phyloP scores from a whole-genome alignment of 225 moss, liverwort and hornwort genomes.

The Thuidium tamariscinum region DNA sequence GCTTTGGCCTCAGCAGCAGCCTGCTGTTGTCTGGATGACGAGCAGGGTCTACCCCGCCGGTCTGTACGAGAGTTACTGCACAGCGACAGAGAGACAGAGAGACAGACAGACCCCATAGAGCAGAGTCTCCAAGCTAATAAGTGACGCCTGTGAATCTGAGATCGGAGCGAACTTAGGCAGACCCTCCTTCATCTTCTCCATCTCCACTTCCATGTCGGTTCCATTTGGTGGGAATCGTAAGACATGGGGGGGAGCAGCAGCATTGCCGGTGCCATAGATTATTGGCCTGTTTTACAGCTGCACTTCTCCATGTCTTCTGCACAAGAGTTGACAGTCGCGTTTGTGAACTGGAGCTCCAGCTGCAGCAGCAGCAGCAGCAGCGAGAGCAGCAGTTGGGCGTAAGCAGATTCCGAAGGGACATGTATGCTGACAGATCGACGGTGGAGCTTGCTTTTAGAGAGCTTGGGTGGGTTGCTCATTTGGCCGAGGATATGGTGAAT shows the following conservation, averaged over 20 bases:
- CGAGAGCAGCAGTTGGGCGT: not conserved
- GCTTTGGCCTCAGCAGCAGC: not conserved
- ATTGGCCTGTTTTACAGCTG: not conserved
- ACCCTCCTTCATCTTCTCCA: not conserved
- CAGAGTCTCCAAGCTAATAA: constrained; percentile 18
- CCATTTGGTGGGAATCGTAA: not conserved
- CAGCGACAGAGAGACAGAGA: not conserved
- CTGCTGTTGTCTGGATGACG: not conserved
- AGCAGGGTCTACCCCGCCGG: not conserved
- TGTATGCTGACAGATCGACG: not conserved
- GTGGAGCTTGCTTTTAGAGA: not conserved
- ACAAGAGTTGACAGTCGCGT: not conserved
- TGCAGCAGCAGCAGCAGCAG: not conserved
- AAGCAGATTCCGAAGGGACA: not conserved
- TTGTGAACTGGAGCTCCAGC: not conserved
- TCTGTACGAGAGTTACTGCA: constrained; percentile 8
- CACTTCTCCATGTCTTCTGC: not conserved
- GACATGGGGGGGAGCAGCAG: not conserved
- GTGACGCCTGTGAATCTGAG: constrained; percentile 26
- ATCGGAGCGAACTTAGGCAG: constrained; percentile 5
- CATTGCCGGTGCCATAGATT: not conserved
- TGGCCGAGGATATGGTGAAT: not conserved
- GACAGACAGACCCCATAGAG: not conserved
- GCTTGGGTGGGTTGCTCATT: not conserved
- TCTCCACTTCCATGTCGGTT: not conserved